These are phyloP conservation scores for Globisporangium orthogonon DNA, from an alignment of 352 stramenopile species.

Conservation along the genomic window DNA sequence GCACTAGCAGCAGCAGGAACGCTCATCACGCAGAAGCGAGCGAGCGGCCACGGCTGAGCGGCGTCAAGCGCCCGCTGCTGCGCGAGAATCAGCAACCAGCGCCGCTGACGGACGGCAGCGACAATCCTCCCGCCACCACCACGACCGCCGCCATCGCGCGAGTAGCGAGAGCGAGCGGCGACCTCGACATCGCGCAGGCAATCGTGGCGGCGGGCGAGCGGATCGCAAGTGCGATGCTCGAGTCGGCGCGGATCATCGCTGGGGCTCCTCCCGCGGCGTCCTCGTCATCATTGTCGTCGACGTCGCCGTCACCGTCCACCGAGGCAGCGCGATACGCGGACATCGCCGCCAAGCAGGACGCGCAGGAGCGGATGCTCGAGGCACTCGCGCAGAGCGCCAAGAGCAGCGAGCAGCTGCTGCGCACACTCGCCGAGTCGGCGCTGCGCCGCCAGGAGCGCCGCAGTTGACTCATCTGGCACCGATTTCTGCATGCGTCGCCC, in stretches of 20 bases:
- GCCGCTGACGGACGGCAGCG: too few relatives aligned
- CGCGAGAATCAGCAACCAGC: background rate
- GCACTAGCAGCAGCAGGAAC: background rate
- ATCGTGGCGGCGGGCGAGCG: slow-evolving; percentile 1
- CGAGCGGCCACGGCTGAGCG: background rate
- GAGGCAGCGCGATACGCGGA: background rate
- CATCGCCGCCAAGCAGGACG: slow-evolving; percentile 1
- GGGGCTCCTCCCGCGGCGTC: background rate
- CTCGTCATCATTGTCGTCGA: background rate
- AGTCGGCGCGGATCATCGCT: slow-evolving; percentile 5
- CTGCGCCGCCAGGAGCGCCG: background rate
- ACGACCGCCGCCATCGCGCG: too few relatives aligned
- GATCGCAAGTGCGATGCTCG: slow-evolving; percentile 6
- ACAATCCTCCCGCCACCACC: too few relatives aligned
- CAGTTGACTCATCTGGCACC: too few relatives aligned
- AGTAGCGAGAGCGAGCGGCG: too few relatives aligned
- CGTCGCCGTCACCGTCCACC: background rate
- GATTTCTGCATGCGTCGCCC: too few relatives aligned
- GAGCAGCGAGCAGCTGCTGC: slow-evolving; percentile 2
- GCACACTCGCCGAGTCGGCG: background rate
- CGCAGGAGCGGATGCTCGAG: slow-evolving; percentile 2
- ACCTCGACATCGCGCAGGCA: slow-evolving; percentile 4
- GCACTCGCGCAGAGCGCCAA: slow-evolving; percentile 1
- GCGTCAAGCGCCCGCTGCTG: background rate
- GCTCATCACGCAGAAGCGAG: background rate